Evolutionary conservation across 306 rosid species (phyloP), one percentile per base, ranked within the genome.

Genomic region (Glycine soja): DNA sequence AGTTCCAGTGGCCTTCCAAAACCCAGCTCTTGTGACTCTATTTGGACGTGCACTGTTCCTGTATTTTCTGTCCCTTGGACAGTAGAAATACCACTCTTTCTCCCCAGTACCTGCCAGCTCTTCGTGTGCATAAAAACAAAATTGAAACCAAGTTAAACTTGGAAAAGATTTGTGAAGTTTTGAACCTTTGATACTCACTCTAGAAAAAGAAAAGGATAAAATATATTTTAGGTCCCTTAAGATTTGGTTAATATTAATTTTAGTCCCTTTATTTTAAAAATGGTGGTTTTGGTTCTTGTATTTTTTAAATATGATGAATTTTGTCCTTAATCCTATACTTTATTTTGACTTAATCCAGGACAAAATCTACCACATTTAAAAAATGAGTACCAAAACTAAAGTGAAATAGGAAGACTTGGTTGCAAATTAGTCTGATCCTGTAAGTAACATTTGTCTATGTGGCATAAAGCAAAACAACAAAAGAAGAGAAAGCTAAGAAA

Each of bases 1-100:
- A 10, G 97, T 93, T 66, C 97, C 97, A 1, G 97, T 93, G 36
- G 97, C 97, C 59, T 93, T 93, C 97, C 97, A 93, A 78, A 91
- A 93, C 70, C 97, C 97, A 12, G 84, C 87, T 80, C 87, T 92
- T 24, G 94, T 91, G 13, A 93, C 97, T 12, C 97, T 81, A 68
- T 93, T 93, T 12, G 97, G 97, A 43, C 97, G 80, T 19, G 87
- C 68, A 43, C 97, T 93, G 78, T 93, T 93, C 56, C 90, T 80
- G 82, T 93, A 93, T 64, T 93, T 93, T 56, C 94, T 56, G 52
- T 93, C 94, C 78, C 97, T 88, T 65, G 92, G 96, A 63, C 97
- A 91, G 83, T 91, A 93, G 82, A 93, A 93, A 72, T 93, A 93
- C 94, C 92, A 87, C 80, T 93, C 97, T 78, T 93, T 91, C 74